Evolutionary conservation across 768 basidiomycete species (phyloP).

Genomic region (Rhizopogon vulgaris): DNA sequence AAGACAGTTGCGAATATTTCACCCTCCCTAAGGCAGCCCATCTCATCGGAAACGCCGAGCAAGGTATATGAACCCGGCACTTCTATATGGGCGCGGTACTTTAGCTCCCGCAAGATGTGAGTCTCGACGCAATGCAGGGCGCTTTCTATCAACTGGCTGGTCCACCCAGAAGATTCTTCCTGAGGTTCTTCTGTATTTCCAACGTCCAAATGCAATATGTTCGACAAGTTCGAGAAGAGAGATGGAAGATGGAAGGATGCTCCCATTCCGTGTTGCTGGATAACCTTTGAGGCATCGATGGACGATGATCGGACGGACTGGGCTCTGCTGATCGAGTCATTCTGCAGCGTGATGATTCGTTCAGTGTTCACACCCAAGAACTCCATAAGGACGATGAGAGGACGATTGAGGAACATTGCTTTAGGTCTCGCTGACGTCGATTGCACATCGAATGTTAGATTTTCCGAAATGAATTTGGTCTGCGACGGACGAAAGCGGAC

Average conservation of each 20-base stretch:
- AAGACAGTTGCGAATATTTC: slow-evolving; percentile 41
- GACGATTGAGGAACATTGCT: slow-evolving; percentile 39
- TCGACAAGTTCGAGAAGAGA: slow-evolving; percentile 31
- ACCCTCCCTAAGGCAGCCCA: slow-evolving; percentile 37
- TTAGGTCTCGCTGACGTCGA: slow-evolving; percentile 38
- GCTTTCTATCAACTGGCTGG: slow-evolving; percentile 32
- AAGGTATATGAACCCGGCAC: slow-evolving; percentile 44
- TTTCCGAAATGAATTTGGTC: slow-evolving; percentile 37
- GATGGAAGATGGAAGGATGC: slow-evolving; percentile 39
- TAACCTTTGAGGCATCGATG: slow-evolving; percentile 29
- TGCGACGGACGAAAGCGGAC: slow-evolving; percentile 40
- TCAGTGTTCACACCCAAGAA: slow-evolving; percentile 30
- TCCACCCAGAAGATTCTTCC: slow-evolving; percentile 8
- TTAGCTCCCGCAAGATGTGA: slow-evolving; percentile 45
- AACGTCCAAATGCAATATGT: slow-evolving; percentile 26
- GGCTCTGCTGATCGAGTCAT: slow-evolving; percentile 30
- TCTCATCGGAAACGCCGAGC: slow-evolving; percentile 49
- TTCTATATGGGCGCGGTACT: slow-evolving; percentile 44
- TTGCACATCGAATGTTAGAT: slow-evolving; percentile 41
- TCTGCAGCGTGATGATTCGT: slow-evolving; percentile 33
- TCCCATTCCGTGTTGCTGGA: slow-evolving; percentile 41
- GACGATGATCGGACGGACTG: slow-evolving; percentile 29
- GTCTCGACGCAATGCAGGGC: slow-evolving; percentile 33
- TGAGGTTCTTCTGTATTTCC: slow-evolving; percentile 9
- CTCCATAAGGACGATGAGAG: slow-evolving; percentile 44